Conservation (phyloP, 768 basidiomycete genomes). For the Boletellus ananiceps region DNA sequence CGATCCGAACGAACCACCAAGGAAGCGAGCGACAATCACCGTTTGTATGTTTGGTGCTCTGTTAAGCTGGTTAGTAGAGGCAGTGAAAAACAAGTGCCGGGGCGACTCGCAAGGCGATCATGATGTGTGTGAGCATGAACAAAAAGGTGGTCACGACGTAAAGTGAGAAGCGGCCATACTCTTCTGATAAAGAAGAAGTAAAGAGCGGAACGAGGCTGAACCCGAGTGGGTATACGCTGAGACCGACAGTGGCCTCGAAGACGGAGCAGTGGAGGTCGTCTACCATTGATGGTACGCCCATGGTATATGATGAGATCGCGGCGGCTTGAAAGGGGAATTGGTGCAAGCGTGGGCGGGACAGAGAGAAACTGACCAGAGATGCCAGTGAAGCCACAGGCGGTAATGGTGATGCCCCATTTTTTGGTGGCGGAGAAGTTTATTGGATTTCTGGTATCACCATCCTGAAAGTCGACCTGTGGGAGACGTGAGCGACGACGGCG, state of each 20-base stretch:
- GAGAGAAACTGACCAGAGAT: conserved; percentile 25
- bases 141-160: conserved; percentile 49
- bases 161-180: conserved; percentile 61
- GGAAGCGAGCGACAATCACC: conserved; percentile 60
- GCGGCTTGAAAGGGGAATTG: conserved; percentile 36
- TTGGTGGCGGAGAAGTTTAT: conserved; percentile 31
- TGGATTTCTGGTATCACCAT: conserved; percentile 39
- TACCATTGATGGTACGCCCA: conserved; percentile 57
- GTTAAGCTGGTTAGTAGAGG: conserved; percentile 1
- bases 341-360: background rate
- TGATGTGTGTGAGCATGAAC: conserved; percentile 50
- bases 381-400: conserved; percentile 32
- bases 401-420: conserved; percentile 42
- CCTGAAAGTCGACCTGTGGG: conserved; percentile 38
- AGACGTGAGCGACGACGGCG: conserved; percentile 1
- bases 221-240: conserved; percentile 53
- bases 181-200: conserved; percentile 67
- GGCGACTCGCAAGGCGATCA: conserved; percentile 26
- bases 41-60: conserved; percentile 50
- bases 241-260: conserved; percentile 44
- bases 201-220: conserved; percentile 62
- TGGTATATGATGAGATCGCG: conserved; percentile 46
- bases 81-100: background rate
- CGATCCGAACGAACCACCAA: conserved; percentile 63
- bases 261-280: conserved; percentile 39